Conservation (phyloP, 345 rosid genomes). For the Aurinia saxatilis region DNA sequence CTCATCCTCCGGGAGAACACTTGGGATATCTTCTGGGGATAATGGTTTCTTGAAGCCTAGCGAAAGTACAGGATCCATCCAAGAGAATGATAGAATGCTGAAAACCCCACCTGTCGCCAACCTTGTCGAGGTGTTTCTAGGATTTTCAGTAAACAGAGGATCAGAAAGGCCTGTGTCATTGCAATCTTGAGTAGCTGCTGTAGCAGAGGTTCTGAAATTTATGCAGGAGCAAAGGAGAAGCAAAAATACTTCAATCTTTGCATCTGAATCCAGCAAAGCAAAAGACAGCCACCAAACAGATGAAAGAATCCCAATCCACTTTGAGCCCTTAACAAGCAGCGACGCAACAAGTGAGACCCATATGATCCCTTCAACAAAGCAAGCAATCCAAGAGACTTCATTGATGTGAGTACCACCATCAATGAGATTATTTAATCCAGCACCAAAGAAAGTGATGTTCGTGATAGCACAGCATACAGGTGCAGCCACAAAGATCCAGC, state of each 20-base stretch:
- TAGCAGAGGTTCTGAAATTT: constrained; percentile 23
- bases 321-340: constrained; percentile 42
- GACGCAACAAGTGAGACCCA: constrained; percentile 62
- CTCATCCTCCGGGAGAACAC: constrained; percentile 48
- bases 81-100: constrained; percentile 49
- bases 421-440: constrained; percentile 35
- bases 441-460: constrained; percentile 32
- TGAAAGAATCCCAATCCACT: constrained; percentile 34
- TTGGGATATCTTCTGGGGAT: constrained; percentile 50
- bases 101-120: constrained; percentile 40
- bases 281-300: constrained; percentile 64
- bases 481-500: constrained; percentile 32
- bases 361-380: constrained; percentile 42
- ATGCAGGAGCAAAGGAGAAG: constrained; percentile 51
- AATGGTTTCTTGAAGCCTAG: constrained; percentile 55
- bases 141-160: constrained; percentile 37
- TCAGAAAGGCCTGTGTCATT: constrained; percentile 32
- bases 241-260: constrained; percentile 34
- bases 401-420: background rate
- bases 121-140: constrained; percentile 10
- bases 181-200: background rate
- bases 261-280: constrained; percentile 38
- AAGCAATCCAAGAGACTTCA: constrained; percentile 25
- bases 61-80: constrained; percentile 56
- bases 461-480: constrained; percentile 39